Evolutionary conservation across 306 rosid genomes (phyloP).

Genomic region (Prunus campanulata): DNA sequence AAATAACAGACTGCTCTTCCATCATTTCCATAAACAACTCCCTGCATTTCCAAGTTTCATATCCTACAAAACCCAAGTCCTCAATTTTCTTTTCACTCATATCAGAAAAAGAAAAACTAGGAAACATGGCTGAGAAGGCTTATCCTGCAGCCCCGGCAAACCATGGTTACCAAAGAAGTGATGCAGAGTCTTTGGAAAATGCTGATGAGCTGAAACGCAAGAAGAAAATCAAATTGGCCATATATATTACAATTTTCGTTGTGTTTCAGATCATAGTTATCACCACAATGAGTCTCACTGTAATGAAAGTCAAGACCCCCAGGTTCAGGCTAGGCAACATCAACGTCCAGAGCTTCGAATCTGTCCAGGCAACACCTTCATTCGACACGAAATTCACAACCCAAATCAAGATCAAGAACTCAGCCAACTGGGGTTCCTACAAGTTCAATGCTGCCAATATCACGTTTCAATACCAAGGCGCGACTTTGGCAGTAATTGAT

Average conservation of each 20-base stretch:
- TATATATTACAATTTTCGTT: neutral
- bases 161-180: neutral
- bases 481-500: neutral
- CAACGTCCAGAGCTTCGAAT: neutral
- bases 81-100: neutral
- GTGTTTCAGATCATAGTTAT: neutral
- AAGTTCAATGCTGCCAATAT: neutral
- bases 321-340: neutral
- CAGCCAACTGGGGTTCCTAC: slow-evolving; percentile 13
- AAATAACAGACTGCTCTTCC: neutral
- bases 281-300: neutral
- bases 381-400: neutral
- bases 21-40: neutral
- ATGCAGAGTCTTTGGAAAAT: neutral
- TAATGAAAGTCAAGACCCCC: neutral
- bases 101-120: neutral
- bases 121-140: slow-evolving; percentile 16
- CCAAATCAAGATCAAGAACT: slow-evolving; percentile 3
- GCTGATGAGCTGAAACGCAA: neutral
- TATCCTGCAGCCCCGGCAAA: neutral
- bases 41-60: neutral
- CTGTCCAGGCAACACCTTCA: neutral
- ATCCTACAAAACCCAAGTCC: neutral
- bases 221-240: neutral
- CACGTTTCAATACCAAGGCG: neutral